phyloP scores from a whole-genome alignment of 306 rosid genomes.

The Cucumis melo region DNA sequence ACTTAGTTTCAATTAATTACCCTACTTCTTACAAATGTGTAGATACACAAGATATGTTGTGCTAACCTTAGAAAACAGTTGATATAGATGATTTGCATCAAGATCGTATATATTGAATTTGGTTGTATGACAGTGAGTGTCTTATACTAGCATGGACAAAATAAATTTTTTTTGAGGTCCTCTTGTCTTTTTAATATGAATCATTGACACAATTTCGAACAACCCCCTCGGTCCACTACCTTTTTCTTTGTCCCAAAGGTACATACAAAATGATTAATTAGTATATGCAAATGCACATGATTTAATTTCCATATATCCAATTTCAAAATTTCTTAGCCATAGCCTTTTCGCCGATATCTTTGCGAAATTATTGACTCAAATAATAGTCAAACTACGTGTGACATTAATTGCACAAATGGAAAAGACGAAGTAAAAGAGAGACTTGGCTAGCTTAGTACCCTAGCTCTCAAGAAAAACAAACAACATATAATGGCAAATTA shows the following conservation, averaged over 20 bases:
- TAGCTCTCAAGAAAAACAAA: neutral
- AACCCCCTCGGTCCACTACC: too few species aligned
- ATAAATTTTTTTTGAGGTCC: too few species aligned
- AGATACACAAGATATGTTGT: too few species aligned
- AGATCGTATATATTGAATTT: too few species aligned
- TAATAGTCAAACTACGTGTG: neutral
- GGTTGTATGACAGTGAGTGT: too few species aligned
- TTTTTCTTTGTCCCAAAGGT: neutral
- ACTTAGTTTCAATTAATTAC: too few species aligned
- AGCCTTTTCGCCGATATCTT: neutral
- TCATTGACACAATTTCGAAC: too few species aligned
- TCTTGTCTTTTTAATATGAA: too few species aligned
- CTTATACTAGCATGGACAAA: too few species aligned
- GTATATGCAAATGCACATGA: neutral
- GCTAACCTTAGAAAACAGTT: accelerated
- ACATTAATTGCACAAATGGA: neutral
- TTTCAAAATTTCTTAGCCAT: neutral
- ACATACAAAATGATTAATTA: neutral
- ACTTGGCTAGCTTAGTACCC: neutral
- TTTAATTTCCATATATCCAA: neutral
- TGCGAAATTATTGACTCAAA: neutral
- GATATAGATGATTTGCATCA: too few species aligned
- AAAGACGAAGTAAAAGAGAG: neutral
- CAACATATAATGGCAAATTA: neutral
- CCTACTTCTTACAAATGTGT: too few species aligned